Percentiles rank a stretch among this genome's conserved stretches.
phyloP scores from a whole-genome alignment of 2,329 filamentous ascomycete genomes.

The Scedosporium dehoogii region DNA sequence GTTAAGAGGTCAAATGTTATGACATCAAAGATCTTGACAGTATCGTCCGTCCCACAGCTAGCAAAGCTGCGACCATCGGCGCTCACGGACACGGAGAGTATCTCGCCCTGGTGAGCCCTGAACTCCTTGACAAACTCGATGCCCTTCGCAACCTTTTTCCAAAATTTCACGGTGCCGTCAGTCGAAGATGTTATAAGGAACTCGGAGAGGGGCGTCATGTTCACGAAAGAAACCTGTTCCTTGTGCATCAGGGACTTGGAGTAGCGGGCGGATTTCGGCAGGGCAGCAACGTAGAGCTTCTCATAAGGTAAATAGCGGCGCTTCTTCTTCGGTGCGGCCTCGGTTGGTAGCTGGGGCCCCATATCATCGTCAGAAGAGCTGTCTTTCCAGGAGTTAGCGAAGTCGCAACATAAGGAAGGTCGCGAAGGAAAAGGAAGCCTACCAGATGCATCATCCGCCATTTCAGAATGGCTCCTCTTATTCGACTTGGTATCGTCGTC shows the following conservation, averaged over 20 bases:
- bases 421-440: background rate
- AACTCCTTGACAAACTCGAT: slow-evolving; percentile 99
- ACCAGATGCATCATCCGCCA: slow-evolving; percentile 2
- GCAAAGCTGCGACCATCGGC: slow-evolving; percentile 89
- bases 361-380: slow-evolving; percentile 79
- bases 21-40: slow-evolving; percentile 71
- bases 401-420: background rate
- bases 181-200: slow-evolving; percentile 90
- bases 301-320: slow-evolving; percentile 84
- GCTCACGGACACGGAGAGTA: slow-evolving; percentile 75
- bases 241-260: slow-evolving; percentile 98
- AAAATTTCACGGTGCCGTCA: slow-evolving; percentile 98
- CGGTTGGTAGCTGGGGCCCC: slow-evolving; percentile 79
- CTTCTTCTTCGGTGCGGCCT: slow-evolving; percentile 77
- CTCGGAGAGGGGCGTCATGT: slow-evolving; percentile 81
- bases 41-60: slow-evolving; percentile 69
- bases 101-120: slow-evolving; percentile 77
- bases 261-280: slow-evolving; percentile 74
- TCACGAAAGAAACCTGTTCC: slow-evolving; percentile 82
- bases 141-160: slow-evolving; percentile 86
- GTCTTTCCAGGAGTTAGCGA: slow-evolving; percentile 6
- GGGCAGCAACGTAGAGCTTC: slow-evolving; percentile 84
- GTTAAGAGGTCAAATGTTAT: slow-evolving; percentile 81
- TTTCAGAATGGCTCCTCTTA: slow-evolving; percentile 5
- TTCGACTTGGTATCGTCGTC: slow-evolving; percentile 25